Conservation (phyloP, 169 alveolate genomes). For the Plasmodium coatneyi region DNA sequence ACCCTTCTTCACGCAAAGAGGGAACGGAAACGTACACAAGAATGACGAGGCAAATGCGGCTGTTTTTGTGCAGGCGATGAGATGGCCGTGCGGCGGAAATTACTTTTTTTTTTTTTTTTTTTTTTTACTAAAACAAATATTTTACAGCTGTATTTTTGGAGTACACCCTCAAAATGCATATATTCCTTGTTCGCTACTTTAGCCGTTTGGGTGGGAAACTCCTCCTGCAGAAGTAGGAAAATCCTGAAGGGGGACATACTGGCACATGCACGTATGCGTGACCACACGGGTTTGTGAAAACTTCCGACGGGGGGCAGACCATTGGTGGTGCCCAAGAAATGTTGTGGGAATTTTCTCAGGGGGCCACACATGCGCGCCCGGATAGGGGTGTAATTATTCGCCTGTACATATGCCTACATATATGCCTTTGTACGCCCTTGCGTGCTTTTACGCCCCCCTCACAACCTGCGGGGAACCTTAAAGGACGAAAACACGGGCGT, state of each 20-base stretch:
- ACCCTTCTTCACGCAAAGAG: background rate
- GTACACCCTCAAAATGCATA: background rate
- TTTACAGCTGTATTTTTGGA: background rate
- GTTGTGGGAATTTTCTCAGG: background rate
- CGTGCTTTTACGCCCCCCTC: background rate
- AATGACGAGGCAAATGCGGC: background rate
- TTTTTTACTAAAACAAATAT: background rate
- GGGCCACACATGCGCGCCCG: background rate
- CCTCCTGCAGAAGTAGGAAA: background rate
- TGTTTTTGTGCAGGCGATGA: background rate
- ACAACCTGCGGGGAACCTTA: conserved; percentile 43
- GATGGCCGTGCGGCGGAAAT: background rate
- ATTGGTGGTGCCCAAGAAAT: background rate
- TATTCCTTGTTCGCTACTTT: background rate
- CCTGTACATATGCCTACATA: background rate
- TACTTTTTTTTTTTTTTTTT: background rate
- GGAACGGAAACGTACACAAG: background rate
- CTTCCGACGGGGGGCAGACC: background rate
- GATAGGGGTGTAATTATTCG: background rate
- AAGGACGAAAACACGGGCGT: conserved; percentile 44
- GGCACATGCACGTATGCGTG: background rate
- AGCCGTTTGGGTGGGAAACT: background rate
- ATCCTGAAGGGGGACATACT: background rate
- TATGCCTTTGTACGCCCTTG: background rate
- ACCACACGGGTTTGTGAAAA: background rate